phyloP scores from a whole-genome alignment of 169 alveolate species.

The Amoebophrya sp. region DNA sequence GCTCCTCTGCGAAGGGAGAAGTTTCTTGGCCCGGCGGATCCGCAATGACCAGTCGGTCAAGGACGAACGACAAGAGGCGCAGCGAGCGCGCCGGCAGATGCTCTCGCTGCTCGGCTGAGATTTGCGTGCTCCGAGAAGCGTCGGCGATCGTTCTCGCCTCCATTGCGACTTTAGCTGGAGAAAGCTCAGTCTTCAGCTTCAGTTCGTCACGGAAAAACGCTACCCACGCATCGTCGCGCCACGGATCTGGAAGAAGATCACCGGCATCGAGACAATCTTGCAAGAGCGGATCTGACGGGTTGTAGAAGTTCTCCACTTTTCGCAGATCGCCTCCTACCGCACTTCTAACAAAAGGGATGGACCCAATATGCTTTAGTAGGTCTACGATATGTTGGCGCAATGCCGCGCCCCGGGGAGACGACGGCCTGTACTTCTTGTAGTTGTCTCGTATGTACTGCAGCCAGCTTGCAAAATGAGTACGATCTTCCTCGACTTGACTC shows the following conservation, averaged over 20 bases:
- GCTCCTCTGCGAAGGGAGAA: neutral
- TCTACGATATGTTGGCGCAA: neutral
- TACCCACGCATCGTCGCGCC: slow-evolving; percentile 10
- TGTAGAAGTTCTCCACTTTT: neutral
- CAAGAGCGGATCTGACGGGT: neutral
- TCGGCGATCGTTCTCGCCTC: neutral
- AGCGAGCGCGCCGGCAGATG: neutral
- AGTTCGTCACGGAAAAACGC: neutral
- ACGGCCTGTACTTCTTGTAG: neutral
- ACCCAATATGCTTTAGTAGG: neutral
- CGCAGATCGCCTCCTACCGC: neutral
- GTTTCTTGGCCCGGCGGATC: neutral
- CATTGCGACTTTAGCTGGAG: neutral
- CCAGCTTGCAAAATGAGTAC: neutral
- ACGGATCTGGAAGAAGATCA: neutral
- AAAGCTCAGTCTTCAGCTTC: neutral
- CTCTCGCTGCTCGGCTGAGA: neutral
- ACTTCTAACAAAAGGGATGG: neutral
- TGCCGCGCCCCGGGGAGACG: neutral
- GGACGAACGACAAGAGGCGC: neutral
- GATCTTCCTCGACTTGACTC: neutral
- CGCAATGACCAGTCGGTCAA: neutral
- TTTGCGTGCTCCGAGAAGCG: neutral
- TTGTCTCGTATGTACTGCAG: neutral
- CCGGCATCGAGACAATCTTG: neutral